Percentiles rank a stretch among this genome's conserved stretches.
Evolutionary conservation across 1,284 basidiomycete genomes (phyloP).

Genomic region (Pseudozyma pruni): DNA sequence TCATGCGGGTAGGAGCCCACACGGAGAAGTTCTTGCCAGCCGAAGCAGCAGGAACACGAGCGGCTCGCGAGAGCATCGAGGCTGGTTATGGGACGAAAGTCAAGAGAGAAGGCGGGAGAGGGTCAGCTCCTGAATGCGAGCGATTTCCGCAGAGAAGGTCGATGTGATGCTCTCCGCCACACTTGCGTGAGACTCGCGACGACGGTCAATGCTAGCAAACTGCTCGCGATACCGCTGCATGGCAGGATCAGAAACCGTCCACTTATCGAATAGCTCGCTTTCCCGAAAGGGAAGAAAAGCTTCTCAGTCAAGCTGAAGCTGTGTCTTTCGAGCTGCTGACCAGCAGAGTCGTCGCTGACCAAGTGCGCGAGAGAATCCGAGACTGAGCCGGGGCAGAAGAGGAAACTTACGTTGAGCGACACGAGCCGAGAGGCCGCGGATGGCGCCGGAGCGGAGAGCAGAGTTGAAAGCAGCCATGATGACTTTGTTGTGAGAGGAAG

Average conservation of each 20-base stretch:
- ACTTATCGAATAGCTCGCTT: no score
- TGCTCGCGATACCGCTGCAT: no score
- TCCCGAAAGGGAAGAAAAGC: no score
- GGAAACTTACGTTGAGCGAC: slow-evolving; percentile 44
- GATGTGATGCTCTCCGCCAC: background rate
- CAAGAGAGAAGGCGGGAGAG: background rate
- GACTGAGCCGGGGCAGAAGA: background rate
- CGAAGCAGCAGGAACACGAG: slow-evolving; percentile 31
- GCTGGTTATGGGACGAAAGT: slow-evolving; percentile 14
- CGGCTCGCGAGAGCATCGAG: slow-evolving; percentile 43
- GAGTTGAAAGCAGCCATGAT: slow-evolving; percentile 49
- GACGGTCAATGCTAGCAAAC: no score
- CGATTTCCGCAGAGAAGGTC: background rate
- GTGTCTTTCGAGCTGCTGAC: no score
- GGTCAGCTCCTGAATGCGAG: background rate
- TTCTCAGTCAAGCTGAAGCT: no score
- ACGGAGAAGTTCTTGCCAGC: slow-evolving; percentile 40
- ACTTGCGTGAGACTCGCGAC: no score
- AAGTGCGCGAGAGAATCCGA: background rate
- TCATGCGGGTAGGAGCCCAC: slow-evolving; percentile 43
- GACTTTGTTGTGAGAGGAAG: slow-evolving; percentile 8
- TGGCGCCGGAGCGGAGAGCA: slow-evolving; percentile 46
- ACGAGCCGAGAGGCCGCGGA: slow-evolving; percentile 47
- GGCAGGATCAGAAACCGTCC: no score
- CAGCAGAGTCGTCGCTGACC: no score